These are phyloP conservation scores for Pseudozyma hubeiensis DNA, from an alignment of 1,284 basidiomycete species.

Conservation along the genomic window DNA sequence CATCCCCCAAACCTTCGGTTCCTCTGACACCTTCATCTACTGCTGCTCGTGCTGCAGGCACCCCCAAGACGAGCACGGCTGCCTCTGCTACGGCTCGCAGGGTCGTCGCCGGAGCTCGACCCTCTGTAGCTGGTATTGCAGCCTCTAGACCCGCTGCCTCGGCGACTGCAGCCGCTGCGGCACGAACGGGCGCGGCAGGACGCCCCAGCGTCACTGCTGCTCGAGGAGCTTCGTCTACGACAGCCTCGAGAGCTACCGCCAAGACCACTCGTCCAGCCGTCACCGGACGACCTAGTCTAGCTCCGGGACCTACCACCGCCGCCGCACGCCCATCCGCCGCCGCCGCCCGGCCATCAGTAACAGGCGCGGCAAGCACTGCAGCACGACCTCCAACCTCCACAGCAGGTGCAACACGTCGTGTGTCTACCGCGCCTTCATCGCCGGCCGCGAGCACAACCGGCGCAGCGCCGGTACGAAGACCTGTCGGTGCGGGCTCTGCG, in stretches of 20 bases:
- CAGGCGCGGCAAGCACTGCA: conserved; percentile 12
- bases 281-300: conserved; percentile 31
- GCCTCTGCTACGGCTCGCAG: conserved; percentile 28
- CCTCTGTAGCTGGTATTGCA: conserved; percentile 23
- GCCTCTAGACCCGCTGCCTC: conserved; percentile 13
- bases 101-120: conserved; percentile 23
- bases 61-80: conserved; percentile 10
- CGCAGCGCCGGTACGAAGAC: conserved; percentile 13
- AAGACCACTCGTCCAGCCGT: conserved; percentile 21
- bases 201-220: conserved; percentile 24
- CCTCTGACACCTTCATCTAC: conserved; percentile 20
- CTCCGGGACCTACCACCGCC: conserved; percentile 12
- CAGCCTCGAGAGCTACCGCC: conserved; percentile 10
- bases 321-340: conserved; percentile 15
- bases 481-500: conserved; percentile 13
- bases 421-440: conserved; percentile 39
- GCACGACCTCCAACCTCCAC: conserved; percentile 21
- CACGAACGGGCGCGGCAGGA: conserved; percentile 24
- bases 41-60: conserved; percentile 7
- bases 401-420: conserved; percentile 20
- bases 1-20: conserved; percentile 12
- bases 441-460: conserved; percentile 28
- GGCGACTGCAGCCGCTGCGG: conserved; percentile 6
- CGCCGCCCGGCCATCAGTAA: conserved; percentile 22
- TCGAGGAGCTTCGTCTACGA: conserved; percentile 4